phyloP scores from a whole-genome alignment of 139 green algal genomes.

The Coccomyxa sp. region DNA sequence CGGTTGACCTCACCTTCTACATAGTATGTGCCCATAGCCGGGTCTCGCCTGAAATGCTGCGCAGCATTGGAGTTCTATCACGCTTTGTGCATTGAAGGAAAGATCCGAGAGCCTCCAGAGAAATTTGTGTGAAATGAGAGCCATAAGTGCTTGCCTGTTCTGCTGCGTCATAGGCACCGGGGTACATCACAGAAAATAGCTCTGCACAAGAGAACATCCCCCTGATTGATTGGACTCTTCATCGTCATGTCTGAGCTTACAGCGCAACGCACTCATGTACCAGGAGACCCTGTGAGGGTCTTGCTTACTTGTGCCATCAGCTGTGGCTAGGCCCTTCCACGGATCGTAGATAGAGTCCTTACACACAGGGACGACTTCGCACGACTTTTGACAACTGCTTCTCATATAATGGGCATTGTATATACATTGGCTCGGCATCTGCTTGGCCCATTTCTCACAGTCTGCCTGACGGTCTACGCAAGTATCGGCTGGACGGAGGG shows the following conservation, averaged over 20 bases:
- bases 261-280: background rate
- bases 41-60: background rate
- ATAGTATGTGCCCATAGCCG: background rate
- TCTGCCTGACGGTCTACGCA: background rate
- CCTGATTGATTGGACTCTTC: background rate
- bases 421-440: slow-evolving; percentile 27
- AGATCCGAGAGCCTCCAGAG: no score
- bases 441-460: background rate
- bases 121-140: no score
- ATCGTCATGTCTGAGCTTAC: background rate
- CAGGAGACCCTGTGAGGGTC: background rate
- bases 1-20: no score
- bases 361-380: slow-evolving; percentile 6
- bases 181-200: background rate
- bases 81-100: no score
- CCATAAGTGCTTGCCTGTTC: no score
- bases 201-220: background rate
- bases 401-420: slow-evolving; percentile 44
- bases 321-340: slow-evolving; percentile 5
- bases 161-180: background rate
- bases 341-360: background rate
- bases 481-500: no score
- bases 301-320: slow-evolving; percentile 1
- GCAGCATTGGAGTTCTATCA: background rate
- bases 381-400: slow-evolving; percentile 30